A percentile compares a stretch with the other conserved stretches of the same genome.
Conservation (phyloP, 768 basidiomycete genomes). For the Boletus huronensis region DNA sequence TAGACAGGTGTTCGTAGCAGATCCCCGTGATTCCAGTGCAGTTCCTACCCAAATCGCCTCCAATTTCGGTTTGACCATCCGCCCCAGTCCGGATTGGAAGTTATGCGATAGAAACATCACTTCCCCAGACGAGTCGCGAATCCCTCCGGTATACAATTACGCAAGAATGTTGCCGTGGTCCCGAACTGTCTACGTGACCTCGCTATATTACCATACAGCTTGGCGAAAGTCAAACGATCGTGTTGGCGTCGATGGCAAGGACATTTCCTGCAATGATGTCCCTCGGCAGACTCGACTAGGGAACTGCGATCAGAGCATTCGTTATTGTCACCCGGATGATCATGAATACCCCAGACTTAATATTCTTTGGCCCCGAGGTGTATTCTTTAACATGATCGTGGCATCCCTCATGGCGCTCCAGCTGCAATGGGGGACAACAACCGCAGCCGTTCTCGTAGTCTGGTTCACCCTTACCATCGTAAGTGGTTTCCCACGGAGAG, state of each 20-base stretch:
- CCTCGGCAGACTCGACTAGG: constrained; percentile 19
- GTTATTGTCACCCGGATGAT: constrained; percentile 18
- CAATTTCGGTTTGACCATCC: constrained; percentile 18
- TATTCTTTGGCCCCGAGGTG: constrained; percentile 22
- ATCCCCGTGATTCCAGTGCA: not conserved
- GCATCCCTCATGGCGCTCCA: constrained; percentile 30
- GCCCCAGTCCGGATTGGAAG: constrained; percentile 4
- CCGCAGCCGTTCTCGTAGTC: constrained; percentile 26
- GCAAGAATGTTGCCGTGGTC: constrained; percentile 23
- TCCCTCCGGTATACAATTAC: constrained; percentile 26
- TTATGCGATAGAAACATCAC: not conserved
- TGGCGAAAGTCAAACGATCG: constrained; percentile 2
- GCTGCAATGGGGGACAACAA: constrained; percentile 34
- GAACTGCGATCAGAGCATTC: constrained; percentile 11
- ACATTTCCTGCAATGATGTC: constrained; percentile 1
- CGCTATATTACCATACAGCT: constrained; percentile 17
- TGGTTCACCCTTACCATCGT: constrained; percentile 32
- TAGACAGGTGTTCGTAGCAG: not conserved
- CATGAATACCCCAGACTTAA: not conserved
- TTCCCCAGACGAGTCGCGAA: constrained; percentile 26
- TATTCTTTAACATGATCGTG: constrained; percentile 25
- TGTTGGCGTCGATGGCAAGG: not conserved
- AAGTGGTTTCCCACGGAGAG: not conserved
- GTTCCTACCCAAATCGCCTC: not conserved
- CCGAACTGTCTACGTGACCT: constrained; percentile 13